Conservation (phyloP, 352 stramenopile genomes). For the Pythium dissotocum region DNA sequence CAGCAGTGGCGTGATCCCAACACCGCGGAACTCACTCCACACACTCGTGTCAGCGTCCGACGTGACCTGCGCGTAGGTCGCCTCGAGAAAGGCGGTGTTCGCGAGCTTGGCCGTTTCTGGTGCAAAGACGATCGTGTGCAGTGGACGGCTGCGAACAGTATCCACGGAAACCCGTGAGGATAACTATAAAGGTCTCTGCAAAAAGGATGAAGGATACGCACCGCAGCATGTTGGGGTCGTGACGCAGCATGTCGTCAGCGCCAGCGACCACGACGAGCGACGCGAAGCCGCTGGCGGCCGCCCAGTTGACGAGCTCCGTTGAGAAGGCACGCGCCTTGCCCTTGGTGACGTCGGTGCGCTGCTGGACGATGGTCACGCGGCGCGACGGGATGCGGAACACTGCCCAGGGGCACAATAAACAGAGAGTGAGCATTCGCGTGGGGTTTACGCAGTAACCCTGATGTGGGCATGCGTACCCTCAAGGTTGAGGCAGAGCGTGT, state of each 20-base stretch:
- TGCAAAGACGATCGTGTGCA: constrained; percentile 58
- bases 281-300: constrained; percentile 37
- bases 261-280: constrained; percentile 61
- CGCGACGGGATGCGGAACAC: constrained; percentile 64
- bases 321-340: constrained; percentile 52
- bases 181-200: too few relatives aligned
- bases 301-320: constrained; percentile 62
- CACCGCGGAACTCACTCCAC: constrained; percentile 55
- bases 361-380: constrained; percentile 76
- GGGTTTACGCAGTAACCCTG: too few relatives aligned
- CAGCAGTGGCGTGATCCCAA: constrained; percentile 60
- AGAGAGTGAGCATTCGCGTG: not conserved
- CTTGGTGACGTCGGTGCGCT: constrained; percentile 55
- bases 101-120: constrained; percentile 1
- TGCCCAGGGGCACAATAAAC: constrained; percentile 15
- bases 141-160: constrained; percentile 34
- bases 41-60: constrained; percentile 18
- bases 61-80: constrained; percentile 8
- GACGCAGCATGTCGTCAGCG: constrained; percentile 80
- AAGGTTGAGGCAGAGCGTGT: constrained; percentile 72
- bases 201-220: constrained; percentile 21
- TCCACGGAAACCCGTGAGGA: too few relatives aligned
- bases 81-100: constrained; percentile 27
- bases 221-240: constrained; percentile 75
- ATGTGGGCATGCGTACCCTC: constrained; percentile 68